A percentile compares a stretch with the other conserved stretches of the same genome.
These are phyloP conservation scores for Gossypium turneri DNA, from an alignment of 345 rosid genomes.

Conservation along the genomic window DNA sequence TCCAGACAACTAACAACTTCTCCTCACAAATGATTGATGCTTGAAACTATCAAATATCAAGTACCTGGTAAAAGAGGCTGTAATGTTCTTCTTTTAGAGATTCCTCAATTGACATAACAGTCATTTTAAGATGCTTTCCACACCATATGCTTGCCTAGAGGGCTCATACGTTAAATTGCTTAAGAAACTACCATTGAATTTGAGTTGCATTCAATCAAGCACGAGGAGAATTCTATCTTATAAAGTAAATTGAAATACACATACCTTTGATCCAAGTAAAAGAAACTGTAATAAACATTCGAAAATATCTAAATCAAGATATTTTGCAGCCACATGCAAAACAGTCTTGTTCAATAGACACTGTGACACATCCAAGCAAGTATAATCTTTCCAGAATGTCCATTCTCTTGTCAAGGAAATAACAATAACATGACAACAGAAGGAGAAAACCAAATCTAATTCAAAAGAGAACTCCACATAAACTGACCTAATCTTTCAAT, in stretches of 20 bases:
- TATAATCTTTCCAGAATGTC: slow-evolving; percentile 79
- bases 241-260: not conserved
- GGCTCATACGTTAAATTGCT: not conserved
- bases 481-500: not conserved
- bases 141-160: too few relatives aligned
- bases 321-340: slow-evolving; percentile 54
- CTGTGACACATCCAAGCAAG: slow-evolving; percentile 82
- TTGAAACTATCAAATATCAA: too few relatives aligned
- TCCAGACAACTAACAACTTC: too few relatives aligned
- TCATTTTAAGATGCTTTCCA: too few relatives aligned
- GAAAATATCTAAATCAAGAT: slow-evolving; percentile 40
- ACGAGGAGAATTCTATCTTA: not conserved
- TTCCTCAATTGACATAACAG: too few relatives aligned
- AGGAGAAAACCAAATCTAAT: not conserved
- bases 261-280: slow-evolving; percentile 63
- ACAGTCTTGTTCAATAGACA: slow-evolving; percentile 72
- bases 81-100: too few relatives aligned
- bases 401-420: slow-evolving; percentile 44
- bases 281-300: slow-evolving; percentile 43
- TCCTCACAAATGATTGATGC: too few relatives aligned
- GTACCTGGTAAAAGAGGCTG: too few relatives aligned
- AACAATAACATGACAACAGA: slow-evolving; percentile 10
- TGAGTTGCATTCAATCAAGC: not conserved
- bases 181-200: slow-evolving; percentile 4
- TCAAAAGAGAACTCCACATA: not conserved